Evolutionary conservation across 2,329 filamentous ascomycete species (phyloP).

Genomic region (Cladophialophora exuberans): DNA sequence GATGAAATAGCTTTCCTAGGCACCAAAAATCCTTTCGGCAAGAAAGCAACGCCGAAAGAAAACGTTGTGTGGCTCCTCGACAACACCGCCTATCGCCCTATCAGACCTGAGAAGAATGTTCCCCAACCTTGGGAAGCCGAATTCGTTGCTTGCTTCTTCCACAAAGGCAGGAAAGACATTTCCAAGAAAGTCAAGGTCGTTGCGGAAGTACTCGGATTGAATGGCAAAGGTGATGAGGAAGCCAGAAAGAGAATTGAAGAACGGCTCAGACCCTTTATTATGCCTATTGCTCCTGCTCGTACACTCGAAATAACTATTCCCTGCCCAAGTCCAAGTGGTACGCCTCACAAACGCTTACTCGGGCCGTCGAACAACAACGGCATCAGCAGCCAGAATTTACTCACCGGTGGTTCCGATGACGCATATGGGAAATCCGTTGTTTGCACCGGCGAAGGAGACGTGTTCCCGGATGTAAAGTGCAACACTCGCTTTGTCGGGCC

Average conservation of each 20-base stretch:
- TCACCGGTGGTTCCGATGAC: conserved; percentile 51
- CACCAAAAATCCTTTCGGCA: conserved; percentile 60
- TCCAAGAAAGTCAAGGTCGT: conserved; percentile 72
- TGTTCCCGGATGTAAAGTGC: conserved; percentile 60
- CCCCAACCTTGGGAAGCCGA: conserved; percentile 73
- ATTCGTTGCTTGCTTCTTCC: conserved; percentile 81
- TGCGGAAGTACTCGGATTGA: conserved; percentile 69
- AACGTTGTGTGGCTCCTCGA: conserved; percentile 89
- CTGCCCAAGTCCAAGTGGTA: conserved; percentile 47
- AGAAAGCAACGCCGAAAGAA: conserved; percentile 61
- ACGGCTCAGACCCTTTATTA: conserved; percentile 68
- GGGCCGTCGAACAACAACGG: conserved; percentile 74
- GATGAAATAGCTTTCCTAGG: conserved; percentile 37
- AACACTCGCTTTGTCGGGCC: conserved; percentile 74
- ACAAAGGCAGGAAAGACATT: conserved; percentile 68
- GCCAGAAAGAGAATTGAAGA: conserved; percentile 68
- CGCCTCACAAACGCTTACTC: conserved; percentile 55
- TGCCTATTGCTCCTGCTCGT: conserved; percentile 72
- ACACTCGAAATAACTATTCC: conserved; percentile 67
- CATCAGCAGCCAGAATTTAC: conserved; percentile 67
- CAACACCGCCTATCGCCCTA: conserved; percentile 74
- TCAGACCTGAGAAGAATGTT: conserved; percentile 38
- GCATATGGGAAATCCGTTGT: conserved; percentile 55
- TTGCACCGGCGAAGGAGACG: conserved; percentile 43
- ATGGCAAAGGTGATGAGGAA: conserved; percentile 56